phyloP scores from a whole-genome alignment of 148 eudicot species.

The Diospyros lotus region DNA sequence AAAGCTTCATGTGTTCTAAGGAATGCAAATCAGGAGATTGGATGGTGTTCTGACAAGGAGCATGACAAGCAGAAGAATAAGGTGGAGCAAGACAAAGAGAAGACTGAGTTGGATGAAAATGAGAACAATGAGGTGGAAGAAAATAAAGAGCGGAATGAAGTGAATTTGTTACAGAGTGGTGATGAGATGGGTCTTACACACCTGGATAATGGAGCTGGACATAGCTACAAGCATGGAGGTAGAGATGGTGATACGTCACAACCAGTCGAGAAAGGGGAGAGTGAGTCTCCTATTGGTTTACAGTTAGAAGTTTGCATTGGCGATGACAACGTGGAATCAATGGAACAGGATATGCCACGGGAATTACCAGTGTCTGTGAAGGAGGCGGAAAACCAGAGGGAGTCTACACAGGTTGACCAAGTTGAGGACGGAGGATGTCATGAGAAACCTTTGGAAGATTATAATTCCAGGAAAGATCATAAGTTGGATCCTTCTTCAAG shows the following conservation, averaged over 20 bases:
- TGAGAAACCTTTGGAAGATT: constrained; percentile 29
- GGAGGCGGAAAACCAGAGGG: constrained; percentile 25
- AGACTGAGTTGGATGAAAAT: constrained; percentile 7
- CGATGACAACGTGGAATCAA: constrained; percentile 21
- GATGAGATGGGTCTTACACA: constrained; percentile 24
- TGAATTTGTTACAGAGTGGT: constrained; percentile 23
- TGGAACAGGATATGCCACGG: constrained; percentile 18
- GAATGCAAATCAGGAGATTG: constrained; percentile 28
- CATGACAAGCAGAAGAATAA: constrained; percentile 26
- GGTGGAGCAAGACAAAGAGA: constrained; percentile 11
- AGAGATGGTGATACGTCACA: constrained; percentile 15
- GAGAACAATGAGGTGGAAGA: constrained; percentile 24
- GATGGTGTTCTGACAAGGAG: constrained; percentile 29
- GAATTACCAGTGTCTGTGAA: constrained; percentile 24
- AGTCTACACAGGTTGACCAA: constrained; percentile 21
- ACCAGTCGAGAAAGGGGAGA: constrained; percentile 22
- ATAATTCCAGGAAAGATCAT: constrained; percentile 24
- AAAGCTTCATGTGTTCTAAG: constrained; percentile 34
- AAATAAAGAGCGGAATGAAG: constrained; percentile 19
- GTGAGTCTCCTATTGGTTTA: constrained; percentile 18
- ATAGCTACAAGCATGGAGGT: constrained; percentile 21
- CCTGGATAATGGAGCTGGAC: constrained; percentile 15
- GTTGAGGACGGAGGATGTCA: constrained; percentile 23
- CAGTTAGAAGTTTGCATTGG: constrained; percentile 27
- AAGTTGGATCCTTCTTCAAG: constrained; percentile 20